These are phyloP conservation scores for Penicillium sp. DNA, from an alignment of 2,329 filamentous ascomycete genomes.

Conservation along the genomic window DNA sequence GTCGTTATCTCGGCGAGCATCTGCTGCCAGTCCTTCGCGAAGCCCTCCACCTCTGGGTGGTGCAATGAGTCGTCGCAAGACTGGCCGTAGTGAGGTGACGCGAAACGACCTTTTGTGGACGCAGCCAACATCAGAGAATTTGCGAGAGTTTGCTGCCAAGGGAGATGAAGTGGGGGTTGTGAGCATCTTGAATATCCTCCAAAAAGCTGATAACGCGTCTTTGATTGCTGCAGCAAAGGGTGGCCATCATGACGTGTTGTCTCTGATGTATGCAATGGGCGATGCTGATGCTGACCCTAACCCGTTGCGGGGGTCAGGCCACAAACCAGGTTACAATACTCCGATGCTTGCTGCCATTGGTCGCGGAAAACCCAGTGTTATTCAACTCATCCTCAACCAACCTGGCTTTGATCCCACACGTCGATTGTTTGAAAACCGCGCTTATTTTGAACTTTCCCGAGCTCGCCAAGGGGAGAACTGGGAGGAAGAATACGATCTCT, in stretches of 20 bases:
- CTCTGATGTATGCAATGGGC: conserved; percentile 69
- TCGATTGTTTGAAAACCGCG: conserved; percentile 66
- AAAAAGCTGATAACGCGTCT: conserved; percentile 72
- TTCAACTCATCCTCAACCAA: conserved; percentile 75
- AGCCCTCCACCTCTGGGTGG: conserved; percentile 40
- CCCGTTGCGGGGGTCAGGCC: conserved; percentile 53
- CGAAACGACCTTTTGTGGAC: conserved; percentile 52
- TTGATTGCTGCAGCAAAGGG: conserved; percentile 89
- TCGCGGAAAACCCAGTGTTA: conserved; percentile 77
- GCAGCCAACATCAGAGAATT: conserved; percentile 49
- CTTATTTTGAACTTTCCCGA: conserved; percentile 83
- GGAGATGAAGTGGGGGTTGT: conserved; percentile 51
- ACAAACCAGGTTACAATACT: conserved; percentile 71
- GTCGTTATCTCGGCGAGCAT: conserved; percentile 44
- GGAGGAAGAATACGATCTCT: conserved; percentile 78
- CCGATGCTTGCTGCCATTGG: conserved; percentile 94
- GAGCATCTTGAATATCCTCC: conserved; percentile 49
- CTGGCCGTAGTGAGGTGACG: conserved; percentile 50
- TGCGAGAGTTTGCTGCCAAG: conserved; percentile 50
- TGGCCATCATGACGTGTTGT: conserved; percentile 83
- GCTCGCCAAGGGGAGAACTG: conserved; percentile 81
- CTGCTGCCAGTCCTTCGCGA: conserved; percentile 44
- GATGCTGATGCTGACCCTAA: conserved; percentile 66
- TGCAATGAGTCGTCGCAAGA: conserved; percentile 41
- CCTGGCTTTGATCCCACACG: conserved; percentile 78